A percentile compares a stretch with the other conserved stretches of the same genome.
Conservation (phyloP, 805 yeast species). For the Kodamaea jinghongensis region DNA sequence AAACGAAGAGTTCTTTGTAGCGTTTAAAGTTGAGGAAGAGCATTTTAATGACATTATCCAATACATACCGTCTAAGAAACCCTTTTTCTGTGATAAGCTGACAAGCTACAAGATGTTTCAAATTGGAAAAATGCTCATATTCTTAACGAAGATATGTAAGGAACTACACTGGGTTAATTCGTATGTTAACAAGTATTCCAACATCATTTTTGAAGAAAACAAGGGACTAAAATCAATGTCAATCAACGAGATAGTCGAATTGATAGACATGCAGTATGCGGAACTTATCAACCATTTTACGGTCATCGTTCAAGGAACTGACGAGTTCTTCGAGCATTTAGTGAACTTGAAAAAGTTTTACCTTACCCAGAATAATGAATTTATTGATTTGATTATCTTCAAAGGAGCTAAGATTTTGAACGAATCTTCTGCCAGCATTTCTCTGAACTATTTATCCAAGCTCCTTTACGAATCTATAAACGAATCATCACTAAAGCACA, state of each 20-base stretch:
- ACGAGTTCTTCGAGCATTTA: constrained; percentile 51
- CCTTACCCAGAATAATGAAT: constrained; percentile 77
- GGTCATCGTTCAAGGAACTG: constrained; percentile 38
- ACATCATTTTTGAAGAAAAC: constrained; percentile 27
- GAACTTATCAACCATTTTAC: constrained; percentile 56
- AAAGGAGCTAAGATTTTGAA: constrained; percentile 53
- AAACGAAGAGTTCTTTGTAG: constrained; percentile 61
- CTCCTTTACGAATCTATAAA: constrained; percentile 63
- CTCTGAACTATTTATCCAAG: constrained; percentile 64
- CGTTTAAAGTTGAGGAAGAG: constrained; percentile 26
- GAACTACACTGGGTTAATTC: constrained; percentile 64
- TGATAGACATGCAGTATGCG: constrained; percentile 42
- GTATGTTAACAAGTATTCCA: constrained; percentile 34
- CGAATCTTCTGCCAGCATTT: constrained; percentile 60
- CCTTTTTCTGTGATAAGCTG: constrained; percentile 42
- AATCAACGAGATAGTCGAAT: constrained; percentile 32
- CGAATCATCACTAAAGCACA: constrained; percentile 47
- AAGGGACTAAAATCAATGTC: constrained; percentile 34
- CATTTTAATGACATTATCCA: constrained; percentile 35
- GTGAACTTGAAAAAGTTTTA: constrained; percentile 61
- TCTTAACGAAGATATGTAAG: constrained; percentile 60
- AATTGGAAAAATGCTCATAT: constrained; percentile 71
- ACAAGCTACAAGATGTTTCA: constrained; percentile 50
- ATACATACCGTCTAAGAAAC: constrained; percentile 36
- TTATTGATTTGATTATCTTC: constrained; percentile 61